Percentiles rank a stretch among this genome's conserved stretches.
Conservation (phyloP, 495 filamentous ascomycete species). For the Talaromyces wortmannii region DNA sequence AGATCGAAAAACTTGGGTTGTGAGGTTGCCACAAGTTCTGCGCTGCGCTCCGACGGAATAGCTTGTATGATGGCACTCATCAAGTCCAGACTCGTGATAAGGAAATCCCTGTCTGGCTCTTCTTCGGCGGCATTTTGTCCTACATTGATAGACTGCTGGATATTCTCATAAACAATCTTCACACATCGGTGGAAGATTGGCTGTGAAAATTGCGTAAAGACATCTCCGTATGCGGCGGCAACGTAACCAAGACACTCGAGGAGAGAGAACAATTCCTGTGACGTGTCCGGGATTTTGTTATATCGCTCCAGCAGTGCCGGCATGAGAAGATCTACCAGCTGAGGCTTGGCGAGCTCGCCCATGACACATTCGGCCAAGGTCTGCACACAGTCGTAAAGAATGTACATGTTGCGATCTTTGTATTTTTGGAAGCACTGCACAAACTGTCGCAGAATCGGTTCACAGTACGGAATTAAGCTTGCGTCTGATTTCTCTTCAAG, state of each 20-base stretch:
- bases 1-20: conserved; percentile 85
- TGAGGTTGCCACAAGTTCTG: conserved; percentile 64
- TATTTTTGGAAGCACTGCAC: conserved; percentile 88
- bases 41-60: conserved; percentile 65
- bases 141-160: conserved; percentile 66
- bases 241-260: conserved; percentile 95
- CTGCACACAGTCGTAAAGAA: conserved; percentile 98
- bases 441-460: conserved; percentile 87
- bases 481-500: conserved; percentile 89
- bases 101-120: conserved; percentile 90
- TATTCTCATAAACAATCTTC: conserved; percentile 83
- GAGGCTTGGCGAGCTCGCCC: conserved; percentile 64
- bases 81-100: conserved; percentile 93
- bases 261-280: conserved; percentile 88
- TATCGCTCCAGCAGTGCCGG: conserved; percentile 87
- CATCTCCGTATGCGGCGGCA: conserved; percentile 74
- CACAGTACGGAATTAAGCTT: conserved; percentile 73
- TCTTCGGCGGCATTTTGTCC: conserved; percentile 62
- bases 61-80: conserved; percentile 92
- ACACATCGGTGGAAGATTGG: conserved; percentile 82
- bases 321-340: conserved; percentile 83
- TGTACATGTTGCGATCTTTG: conserved; percentile 98
- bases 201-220: conserved; percentile 75
- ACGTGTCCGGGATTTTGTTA: conserved; percentile 81
- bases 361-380: conserved; percentile 91